phyloP scores from a whole-genome alignment of 2,329 filamentous ascomycete genomes.

The Colletotrichum sp. region DNA sequence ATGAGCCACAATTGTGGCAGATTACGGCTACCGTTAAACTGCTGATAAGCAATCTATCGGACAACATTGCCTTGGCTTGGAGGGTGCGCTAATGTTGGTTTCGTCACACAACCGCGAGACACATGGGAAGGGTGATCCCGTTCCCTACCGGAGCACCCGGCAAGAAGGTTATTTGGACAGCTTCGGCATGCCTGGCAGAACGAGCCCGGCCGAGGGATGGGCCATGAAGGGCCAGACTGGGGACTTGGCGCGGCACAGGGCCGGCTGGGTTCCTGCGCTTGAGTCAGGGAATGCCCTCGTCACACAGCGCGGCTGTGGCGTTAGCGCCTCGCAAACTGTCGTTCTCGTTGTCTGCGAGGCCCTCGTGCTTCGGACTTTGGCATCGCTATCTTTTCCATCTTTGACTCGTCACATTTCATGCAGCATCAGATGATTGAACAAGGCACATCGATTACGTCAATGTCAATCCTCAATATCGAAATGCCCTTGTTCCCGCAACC shows the following conservation, averaged over 20 bases:
- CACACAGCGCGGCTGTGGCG: neutral
- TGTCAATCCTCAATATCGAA: neutral
- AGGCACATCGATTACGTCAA: neutral
- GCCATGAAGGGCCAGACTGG: neutral
- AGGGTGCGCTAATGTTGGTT: neutral
- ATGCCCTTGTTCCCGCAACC: neutral
- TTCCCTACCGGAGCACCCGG: neutral
- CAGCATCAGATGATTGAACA: neutral
- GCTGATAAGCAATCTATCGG: neutral
- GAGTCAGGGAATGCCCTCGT: constrained; percentile 4
- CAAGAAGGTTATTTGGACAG: neutral
- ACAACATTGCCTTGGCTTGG: neutral
- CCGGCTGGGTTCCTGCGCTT: neutral
- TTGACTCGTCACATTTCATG: neutral
- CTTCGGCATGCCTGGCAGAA: neutral
- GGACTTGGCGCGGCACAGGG: neutral
- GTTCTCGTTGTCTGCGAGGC: neutral
- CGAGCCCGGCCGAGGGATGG: neutral
- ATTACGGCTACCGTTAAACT: neutral
- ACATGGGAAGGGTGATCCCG: neutral
- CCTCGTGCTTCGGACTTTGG: neutral
- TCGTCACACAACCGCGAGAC: neutral
- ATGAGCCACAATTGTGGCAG: neutral
- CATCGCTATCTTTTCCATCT: neutral
- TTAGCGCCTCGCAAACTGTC: neutral